A percentile compares a stretch with the other conserved stretches of the same genome.
These are phyloP conservation scores for Aspergillus ochraceus DNA, from an alignment of 2,329 filamentous ascomycete species.

Conservation along the genomic window DNA sequence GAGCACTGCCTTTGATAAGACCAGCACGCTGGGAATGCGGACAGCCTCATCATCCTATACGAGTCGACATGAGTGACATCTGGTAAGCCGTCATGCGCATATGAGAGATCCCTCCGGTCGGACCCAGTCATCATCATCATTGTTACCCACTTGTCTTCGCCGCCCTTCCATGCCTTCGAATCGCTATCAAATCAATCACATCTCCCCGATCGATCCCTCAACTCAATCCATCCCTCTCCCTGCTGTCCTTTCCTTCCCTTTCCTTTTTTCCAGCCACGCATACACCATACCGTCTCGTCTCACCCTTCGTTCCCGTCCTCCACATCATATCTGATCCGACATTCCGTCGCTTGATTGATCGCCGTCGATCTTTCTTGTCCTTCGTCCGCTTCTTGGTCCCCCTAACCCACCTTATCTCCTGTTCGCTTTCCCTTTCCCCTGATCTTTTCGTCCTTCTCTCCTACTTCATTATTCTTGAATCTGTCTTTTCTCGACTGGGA, in stretches of 20 bases:
- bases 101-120: not conserved
- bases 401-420: slow-evolving; percentile 6
- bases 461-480: not conserved
- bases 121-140: slow-evolving; percentile 4
- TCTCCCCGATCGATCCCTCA: slow-evolving; percentile 1
- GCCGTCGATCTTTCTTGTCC: slow-evolving; percentile 17
- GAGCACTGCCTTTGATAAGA: slow-evolving; percentile 18
- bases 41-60: not conserved
- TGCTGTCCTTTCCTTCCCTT: not conserved
- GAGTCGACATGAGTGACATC: not conserved
- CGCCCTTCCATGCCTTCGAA: slow-evolving; percentile 6
- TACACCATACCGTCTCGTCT: not conserved
- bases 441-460: slow-evolving; percentile 1
- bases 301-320: slow-evolving; percentile 4
- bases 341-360: slow-evolving; percentile 17
- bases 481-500: not conserved
- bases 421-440: slow-evolving; percentile 7
- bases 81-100: not conserved
- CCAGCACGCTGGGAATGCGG: slow-evolving; percentile 7
- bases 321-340: slow-evolving; percentile 27
- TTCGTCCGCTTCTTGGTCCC: not conserved
- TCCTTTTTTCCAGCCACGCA: not conserved
- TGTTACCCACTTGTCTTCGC: slow-evolving; percentile 9
- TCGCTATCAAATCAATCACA: slow-evolving; percentile 9
- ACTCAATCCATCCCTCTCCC: not conserved